Percentiles rank a stretch among this genome's conserved stretches.
Evolutionary conservation across 2,329 filamentous ascomycete genomes (phyloP).

Genomic region (Phaeosphaeriaceae sp.): DNA sequence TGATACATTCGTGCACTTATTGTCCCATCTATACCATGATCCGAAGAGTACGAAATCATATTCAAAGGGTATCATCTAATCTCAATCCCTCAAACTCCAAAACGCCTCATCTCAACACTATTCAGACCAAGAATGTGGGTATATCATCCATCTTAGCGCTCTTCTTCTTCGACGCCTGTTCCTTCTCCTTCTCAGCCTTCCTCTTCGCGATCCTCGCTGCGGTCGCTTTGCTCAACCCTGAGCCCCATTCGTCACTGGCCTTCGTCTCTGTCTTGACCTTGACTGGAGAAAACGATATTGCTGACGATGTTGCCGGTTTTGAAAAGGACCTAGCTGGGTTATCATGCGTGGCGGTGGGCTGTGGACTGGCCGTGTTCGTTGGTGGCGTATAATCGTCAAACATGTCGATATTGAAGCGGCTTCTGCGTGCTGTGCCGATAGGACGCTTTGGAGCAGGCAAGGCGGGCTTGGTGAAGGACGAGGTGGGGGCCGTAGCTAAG

Average conservation of each 20-base stretch:
- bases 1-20: neutral
- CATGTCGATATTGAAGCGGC: slow-evolving; percentile 31
- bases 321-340: too few species aligned
- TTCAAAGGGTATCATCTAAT: slow-evolving; percentile 7
- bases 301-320: neutral
- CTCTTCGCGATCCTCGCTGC: slow-evolving; percentile 41
- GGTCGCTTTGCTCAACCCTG: slow-evolving; percentile 23
- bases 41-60: neutral
- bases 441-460: slow-evolving; percentile 21
- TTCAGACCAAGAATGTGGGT: slow-evolving; percentile 55
- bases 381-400: slow-evolving; percentile 30
- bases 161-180: slow-evolving; percentile 33
- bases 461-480: slow-evolving; percentile 28
- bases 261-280: neutral
- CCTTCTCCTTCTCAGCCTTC: slow-evolving; percentile 36
- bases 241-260: slow-evolving; percentile 15
- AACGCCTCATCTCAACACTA: neutral
- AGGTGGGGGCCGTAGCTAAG: neutral
- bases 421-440: slow-evolving; percentile 16
- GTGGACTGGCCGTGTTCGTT: slow-evolving; percentile 3
- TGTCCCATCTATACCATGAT: neutral
- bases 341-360: neutral
- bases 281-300: slow-evolving; percentile 6
- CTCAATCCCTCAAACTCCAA: neutral
- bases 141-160: slow-evolving; percentile 47